Base-by-base conservation (phyloP, 2,329 filamentous ascomycete genomes). In the Drechslerella coelobrocha region DNA sequence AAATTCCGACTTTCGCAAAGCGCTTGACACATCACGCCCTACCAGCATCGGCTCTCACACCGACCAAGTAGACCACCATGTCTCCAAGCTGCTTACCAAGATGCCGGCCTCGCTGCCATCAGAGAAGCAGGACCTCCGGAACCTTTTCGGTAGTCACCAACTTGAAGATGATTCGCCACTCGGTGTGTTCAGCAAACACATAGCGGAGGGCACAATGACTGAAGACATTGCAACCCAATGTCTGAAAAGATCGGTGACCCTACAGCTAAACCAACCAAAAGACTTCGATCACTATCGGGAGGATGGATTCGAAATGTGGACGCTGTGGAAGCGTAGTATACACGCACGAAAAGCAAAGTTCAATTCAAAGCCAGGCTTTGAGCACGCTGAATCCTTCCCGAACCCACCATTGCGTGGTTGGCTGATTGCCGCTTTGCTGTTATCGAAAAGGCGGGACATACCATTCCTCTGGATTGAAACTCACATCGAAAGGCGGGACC, bases 21-120 rank as follows among this genome's bases (percentile, higher is more conserved):
- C 47, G 31, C 45, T 63, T 17, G 37, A 63, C 17, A 43, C 50
- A n/a, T 53, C 66, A 7, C 66, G 53, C 1, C 59, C 54, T 52
- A 59, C 63, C 17, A 29, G 62, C 14, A 50, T 56, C 17, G 57
- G 62, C 29, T 21, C 45, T 2, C 61, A 52, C 26, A 52, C 65
- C 6, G 62, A 62, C 52, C 61, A 51, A 51, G 63, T 51, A 24
- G 63, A 69, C 37, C 47, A 62, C 12, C 65, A 62, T 24, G 43
- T 71, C 34, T 71, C n/a, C 39, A 27, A 37, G 19, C 24, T 63
- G 19, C 12, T 71, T 12, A 45, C 52, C 7, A 51, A 61, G 10
- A 27, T 41, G 6, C 57, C 63, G 9, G 29, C 37, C 10, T 27
- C 56, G 9, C 51, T 6, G 6, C 12, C 29, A 6, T 12, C 19